A percentile compares a stretch with the other conserved stretches of the same genome.
Evolutionary conservation across 2,329 filamentous ascomycete species (phyloP).

Genomic region (Colletotrichum cordylinicola): DNA sequence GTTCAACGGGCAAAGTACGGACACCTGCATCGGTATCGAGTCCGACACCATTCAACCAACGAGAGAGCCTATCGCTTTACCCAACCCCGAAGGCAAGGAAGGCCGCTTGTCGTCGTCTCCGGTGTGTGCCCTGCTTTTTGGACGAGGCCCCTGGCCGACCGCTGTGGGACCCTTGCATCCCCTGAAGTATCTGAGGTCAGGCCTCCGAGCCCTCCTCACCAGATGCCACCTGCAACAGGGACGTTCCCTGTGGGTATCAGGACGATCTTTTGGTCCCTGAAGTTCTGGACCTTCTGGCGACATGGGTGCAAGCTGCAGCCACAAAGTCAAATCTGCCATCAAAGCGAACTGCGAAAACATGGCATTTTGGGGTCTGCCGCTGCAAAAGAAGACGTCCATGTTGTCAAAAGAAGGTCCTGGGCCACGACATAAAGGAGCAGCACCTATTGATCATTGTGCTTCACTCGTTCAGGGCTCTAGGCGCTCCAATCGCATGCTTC

Average conservation of each 20-base stretch:
- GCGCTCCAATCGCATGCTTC: background rate
- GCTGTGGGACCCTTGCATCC: background rate
- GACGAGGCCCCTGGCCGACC: background rate
- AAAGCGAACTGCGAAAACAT: background rate
- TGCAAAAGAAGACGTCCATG: background rate
- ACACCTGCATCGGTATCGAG: background rate
- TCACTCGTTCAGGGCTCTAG: background rate
- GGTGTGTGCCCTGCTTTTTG: background rate
- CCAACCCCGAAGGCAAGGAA: background rate
- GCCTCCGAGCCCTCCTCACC: background rate
- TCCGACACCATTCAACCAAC: background rate
- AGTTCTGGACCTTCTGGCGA: conserved; percentile 13
- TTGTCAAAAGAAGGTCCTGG: background rate
- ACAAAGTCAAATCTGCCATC: background rate
- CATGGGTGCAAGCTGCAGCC: conserved; percentile 13
- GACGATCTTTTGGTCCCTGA: conserved; percentile 20
- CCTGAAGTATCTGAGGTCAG: background rate
- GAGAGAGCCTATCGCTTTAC: background rate
- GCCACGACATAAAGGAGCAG: background rate
- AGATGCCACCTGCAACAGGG: background rate
- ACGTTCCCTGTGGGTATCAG: background rate
- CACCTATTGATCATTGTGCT: background rate
- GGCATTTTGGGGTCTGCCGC: background rate
- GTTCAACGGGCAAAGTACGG: background rate
- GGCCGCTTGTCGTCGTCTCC: background rate